phyloP scores from a whole-genome alignment of 805 yeast species.

The Candida qinlingensis region DNA sequence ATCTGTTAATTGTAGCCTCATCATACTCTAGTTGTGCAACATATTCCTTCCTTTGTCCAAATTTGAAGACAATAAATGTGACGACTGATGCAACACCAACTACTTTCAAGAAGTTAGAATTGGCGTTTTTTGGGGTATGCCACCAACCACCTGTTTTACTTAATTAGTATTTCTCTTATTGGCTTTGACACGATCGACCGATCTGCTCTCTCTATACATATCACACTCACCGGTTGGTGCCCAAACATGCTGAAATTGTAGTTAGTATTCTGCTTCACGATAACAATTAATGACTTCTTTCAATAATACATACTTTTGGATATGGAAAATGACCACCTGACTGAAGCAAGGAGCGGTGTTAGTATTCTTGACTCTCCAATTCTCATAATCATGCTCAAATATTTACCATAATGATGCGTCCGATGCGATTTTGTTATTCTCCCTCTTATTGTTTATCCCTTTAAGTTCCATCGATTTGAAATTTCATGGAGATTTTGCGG shows the following conservation, averaged over 20 bases:
- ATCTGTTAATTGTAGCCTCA: conserved; percentile 16
- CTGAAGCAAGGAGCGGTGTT: background rate
- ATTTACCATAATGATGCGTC: background rate
- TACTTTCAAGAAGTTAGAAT: conserved; percentile 15
- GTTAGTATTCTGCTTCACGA: conserved; percentile 1
- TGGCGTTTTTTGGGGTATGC: conserved; percentile 23
- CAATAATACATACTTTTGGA: conserved; percentile 18
- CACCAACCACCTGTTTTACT: conserved; percentile 22
- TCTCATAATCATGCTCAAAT: background rate
- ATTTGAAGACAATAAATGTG: conserved; percentile 15
- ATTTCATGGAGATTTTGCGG: no score
- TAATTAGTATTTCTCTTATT: conserved; percentile 11
- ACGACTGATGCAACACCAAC: conserved; percentile 12
- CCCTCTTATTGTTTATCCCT: no score
- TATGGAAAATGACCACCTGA: conserved; percentile 20
- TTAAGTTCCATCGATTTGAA: no score
- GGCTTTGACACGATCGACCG: no score
- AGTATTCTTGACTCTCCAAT: background rate
- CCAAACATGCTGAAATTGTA: conserved; percentile 19
- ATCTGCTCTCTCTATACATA: background rate
- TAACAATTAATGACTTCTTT: no score
- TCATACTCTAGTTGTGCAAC: conserved; percentile 18
- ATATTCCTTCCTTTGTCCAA: conserved; percentile 13
- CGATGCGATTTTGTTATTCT: no score
- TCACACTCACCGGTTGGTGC: conserved; percentile 23